Evolutionary conservation across 2,329 filamentous ascomycete species (phyloP), one percentile per base, ranked within the genome.

Genomic region (Ophiostoma populinum): DNA sequence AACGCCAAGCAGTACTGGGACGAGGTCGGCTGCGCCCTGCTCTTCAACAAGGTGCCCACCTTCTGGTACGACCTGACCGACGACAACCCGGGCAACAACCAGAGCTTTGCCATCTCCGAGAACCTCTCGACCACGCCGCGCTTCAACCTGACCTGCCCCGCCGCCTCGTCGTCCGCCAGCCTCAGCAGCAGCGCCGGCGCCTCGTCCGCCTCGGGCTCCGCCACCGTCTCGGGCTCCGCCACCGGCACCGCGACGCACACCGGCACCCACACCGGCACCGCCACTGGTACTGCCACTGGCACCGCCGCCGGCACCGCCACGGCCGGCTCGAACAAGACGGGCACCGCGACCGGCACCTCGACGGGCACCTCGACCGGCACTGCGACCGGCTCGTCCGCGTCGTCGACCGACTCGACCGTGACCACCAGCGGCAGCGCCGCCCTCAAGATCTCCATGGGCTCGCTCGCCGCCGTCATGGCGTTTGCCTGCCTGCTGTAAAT

Each of bases 1-100:
- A 86, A 87, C 50, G 81, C 85, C 28, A 65, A 80, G 60, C 67
- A 56, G n/a, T 93, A 72, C 67, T 92, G 81, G 79, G 64, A 80
- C 46, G 61, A 77, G 30, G 78, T 87, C 35, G 80, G 74, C 35
- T 92, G 83, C 64, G 61, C 67, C 37, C 55, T 76, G n/a, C n/a
- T n/a, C 40, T 73, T 83, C 42, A 70, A 67, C 48, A 65, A 63
- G 33, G 61, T 58, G 47, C 75, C 75, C 51, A 67, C 73, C 40
- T 87, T 74, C 70, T 87, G 80, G 75, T 83, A 75, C 59, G 80
- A 71, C 34, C 67, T 86, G 18, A 70, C 79, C 50, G 80, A 87
- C 45, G 61, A 70, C 28, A 59, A 59, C 13, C 59, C 56, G 32
- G 65, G 65, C 4, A 72, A 75, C 22, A 68, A 60, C 56, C 76